phyloP scores from a whole-genome alignment of 164 flowering plant genomes.

The Dillenia suffruticosa region DNA sequence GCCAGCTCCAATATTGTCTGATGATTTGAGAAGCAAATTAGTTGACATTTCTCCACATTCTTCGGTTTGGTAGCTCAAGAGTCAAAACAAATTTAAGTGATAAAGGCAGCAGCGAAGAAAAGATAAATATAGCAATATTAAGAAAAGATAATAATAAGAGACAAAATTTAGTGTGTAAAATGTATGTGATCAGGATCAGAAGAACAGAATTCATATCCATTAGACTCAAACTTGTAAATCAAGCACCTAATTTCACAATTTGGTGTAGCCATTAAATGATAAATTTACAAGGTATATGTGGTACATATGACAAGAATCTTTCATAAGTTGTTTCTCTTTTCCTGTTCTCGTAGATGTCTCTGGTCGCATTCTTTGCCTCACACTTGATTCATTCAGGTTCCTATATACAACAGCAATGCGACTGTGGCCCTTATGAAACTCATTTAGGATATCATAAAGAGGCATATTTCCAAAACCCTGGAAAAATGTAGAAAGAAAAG shows the following conservation, averaged over 20 bases:
- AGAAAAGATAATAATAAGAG: not conserved
- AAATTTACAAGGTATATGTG: not conserved
- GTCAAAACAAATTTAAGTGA: no score
- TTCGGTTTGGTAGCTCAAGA: no score
- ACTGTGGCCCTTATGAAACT: constrained; percentile 9
- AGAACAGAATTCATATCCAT: no score
- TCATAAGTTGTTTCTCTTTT: constrained; percentile 21
- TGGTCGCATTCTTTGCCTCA: not conserved
- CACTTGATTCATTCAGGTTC: constrained; percentile 37
- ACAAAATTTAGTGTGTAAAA: not conserved
- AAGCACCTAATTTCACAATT: no score
- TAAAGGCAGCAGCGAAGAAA: not conserved
- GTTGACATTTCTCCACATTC: no score
- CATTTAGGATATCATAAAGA: constrained; percentile 9
- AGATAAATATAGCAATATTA: not conserved
- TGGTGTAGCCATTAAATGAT: not conserved
- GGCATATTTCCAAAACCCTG: constrained; percentile 44
- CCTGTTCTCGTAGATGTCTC: constrained; percentile 28
- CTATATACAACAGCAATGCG: constrained; percentile 19
- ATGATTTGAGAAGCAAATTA: constrained; percentile 1
- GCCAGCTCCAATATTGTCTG: constrained; percentile 16
- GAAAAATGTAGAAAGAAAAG: constrained; percentile 12
- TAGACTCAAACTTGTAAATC: no score
- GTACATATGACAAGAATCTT: no score
- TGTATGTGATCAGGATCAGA: no score